Evolutionary conservation across 257 asterid genomes (phyloP).

Genomic region (Gynochthodes officinalis): DNA sequence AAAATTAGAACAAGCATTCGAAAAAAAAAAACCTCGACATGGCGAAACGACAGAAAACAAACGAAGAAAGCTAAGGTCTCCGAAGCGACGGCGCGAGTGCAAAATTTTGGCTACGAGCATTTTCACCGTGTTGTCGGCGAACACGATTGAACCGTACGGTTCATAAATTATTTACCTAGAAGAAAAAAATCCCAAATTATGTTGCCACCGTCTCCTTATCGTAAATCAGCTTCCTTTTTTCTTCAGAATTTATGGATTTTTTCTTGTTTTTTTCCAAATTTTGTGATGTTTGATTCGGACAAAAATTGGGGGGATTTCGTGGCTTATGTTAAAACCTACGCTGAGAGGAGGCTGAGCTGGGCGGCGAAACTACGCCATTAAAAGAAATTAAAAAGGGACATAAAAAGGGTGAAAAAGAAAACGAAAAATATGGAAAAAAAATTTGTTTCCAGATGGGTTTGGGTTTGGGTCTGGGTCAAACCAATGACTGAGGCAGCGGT

Average conservation of each 20-base stretch:
- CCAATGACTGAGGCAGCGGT: background rate
- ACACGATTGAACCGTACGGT: conserved; percentile 6
- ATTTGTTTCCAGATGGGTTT: background rate
- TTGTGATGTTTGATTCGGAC: background rate
- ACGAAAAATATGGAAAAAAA: background rate
- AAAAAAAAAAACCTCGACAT: conserved; percentile 16
- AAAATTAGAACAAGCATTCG: background rate
- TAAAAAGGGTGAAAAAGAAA: background rate
- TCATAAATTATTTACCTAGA: background rate
- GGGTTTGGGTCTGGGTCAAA: background rate
- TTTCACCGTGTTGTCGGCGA: conserved; percentile 8
- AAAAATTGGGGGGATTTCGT: background rate
- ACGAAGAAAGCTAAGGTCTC: background rate
- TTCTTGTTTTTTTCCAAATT: background rate
- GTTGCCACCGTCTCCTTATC: background rate
- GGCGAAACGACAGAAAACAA: conserved; percentile 7
- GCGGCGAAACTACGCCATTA: background rate
- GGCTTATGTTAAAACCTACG: conserved; percentile 5
- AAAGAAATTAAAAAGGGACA: background rate
- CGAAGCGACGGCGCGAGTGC: background rate
- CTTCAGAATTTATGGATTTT: too few relatives aligned
- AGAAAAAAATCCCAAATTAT: background rate
- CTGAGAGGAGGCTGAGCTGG: background rate
- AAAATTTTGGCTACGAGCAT: conserved; percentile 22
- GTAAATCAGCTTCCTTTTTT: background rate